Conservation (phyloP, 2,329 filamentous ascomycete genomes). For the Nigrospora oryzae region DNA sequence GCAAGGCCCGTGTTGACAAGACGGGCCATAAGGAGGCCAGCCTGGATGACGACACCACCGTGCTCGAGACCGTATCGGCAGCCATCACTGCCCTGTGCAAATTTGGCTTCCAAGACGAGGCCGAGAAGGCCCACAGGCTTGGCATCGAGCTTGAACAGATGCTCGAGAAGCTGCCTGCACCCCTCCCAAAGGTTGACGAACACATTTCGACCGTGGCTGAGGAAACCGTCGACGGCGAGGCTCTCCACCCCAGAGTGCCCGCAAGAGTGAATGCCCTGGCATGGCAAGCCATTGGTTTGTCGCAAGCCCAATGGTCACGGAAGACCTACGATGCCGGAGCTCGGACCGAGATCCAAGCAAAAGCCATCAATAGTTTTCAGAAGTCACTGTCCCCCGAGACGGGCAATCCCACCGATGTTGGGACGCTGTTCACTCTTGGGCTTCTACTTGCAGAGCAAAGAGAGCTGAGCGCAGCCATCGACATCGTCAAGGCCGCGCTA, state of each 20-base stretch:
- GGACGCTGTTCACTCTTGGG: constrained; percentile 72
- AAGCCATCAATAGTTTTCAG: constrained; percentile 68
- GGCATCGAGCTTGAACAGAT: constrained; percentile 65
- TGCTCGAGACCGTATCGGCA: constrained; percentile 71
- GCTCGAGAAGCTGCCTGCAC: constrained; percentile 50
- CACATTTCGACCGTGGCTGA: constrained; percentile 20
- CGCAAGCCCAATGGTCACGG: constrained; percentile 80
- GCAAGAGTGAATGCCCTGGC: constrained; percentile 57
- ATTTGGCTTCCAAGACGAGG: constrained; percentile 66
- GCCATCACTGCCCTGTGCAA: constrained; percentile 75
- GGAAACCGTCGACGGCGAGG: constrained; percentile 19
- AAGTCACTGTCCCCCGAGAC: constrained; percentile 62
- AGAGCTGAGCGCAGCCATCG: constrained; percentile 72
- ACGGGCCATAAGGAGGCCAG: constrained; percentile 60
- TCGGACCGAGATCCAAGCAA: constrained; percentile 65
- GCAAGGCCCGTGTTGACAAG: constrained; percentile 77
- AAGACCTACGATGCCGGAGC: constrained; percentile 67
- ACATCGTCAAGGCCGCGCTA: constrained; percentile 70
- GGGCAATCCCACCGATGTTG: constrained; percentile 58
- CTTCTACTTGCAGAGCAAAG: constrained; percentile 83
- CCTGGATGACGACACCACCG: constrained; percentile 69
- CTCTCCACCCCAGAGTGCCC: constrained; percentile 38
- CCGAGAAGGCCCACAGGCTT: constrained; percentile 70
- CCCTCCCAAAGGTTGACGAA: constrained; percentile 16
- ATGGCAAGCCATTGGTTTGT: constrained; percentile 79